Base-by-base conservation (phyloP, 2,329 filamentous ascomycete species). In the Coniochaeta ligniaria region DNA sequence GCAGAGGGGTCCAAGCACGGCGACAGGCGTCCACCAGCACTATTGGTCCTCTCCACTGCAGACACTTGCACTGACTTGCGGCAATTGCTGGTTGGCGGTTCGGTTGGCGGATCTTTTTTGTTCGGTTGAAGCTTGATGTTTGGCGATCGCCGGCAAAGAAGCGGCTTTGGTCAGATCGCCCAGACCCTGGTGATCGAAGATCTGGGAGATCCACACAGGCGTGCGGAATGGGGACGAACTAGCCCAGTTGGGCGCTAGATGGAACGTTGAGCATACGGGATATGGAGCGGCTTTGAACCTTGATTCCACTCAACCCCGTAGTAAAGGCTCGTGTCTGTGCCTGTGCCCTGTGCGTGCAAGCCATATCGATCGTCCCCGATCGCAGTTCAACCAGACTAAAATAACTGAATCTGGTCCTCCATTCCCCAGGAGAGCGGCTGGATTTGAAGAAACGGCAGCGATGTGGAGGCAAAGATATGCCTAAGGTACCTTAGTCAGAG, bases 111-210 rank as follows among this genome's bases (percentile, higher is more conserved):
- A n/a, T 6, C 6, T 26, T 17, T 47, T 17, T 31, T 14, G 47
- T 17, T n/a, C 22, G 24, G 20, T 50, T 14, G 24, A 43, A 16
- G 41, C 41, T 24, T n/a, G 54, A 57, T 57, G 54, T 31, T 11
- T 57, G 54, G 47, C 47, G 47, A 52, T 52, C 47, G 47, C 47
- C 47, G 47, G 47, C 47, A 52, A 52, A 52, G 22, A 52, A 17
- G 47, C 54, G 54, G 35, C 54, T 24, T 35, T 57, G 31, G 28
- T 38, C 31, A 36, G 54, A 57, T 57, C 54, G 54, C 28, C 54
- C 31, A 22, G 28, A 4, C 33, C 35, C 31, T 38, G 33, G 28
- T 35, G 33, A 57, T 57, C 54, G 54, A 36, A 24, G 20, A 22
- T 35, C 54, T 7, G 4, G 5, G 54, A 57, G 31, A 57, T 57